Evolutionary conservation across 148 eudicot genomes (phyloP).

Genomic region (Vaccinium macrocarpon): DNA sequence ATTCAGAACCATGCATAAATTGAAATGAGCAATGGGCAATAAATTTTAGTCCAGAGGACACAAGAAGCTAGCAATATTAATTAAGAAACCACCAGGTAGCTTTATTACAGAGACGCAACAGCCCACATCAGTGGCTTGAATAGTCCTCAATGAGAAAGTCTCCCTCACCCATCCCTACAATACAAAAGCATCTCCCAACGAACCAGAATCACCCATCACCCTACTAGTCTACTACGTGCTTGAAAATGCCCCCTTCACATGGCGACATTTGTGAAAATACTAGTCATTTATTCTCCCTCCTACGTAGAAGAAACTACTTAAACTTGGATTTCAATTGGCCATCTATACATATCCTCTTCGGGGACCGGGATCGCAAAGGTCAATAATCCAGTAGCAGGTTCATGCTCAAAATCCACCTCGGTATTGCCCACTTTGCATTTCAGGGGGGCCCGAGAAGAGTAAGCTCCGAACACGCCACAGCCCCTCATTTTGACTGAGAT

Average conservation of each 20-base stretch:
- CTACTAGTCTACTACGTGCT: neutral
- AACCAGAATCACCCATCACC: constrained; percentile 5
- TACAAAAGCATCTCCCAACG: neutral
- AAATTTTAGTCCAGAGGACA: neutral
- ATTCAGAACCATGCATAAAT: neutral
- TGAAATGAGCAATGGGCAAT: too few relatives aligned
- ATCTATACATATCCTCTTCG: constrained; percentile 65
- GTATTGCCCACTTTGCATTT: constrained; percentile 46
- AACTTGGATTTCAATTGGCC: constrained; percentile 64
- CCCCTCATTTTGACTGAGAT: constrained; percentile 67
- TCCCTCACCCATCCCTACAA: neutral
- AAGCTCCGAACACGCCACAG: constrained; percentile 74
- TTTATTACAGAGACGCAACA: neutral
- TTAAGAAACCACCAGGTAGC: neutral
- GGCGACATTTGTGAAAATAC: neutral
- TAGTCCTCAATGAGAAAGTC: neutral
- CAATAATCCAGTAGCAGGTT: constrained; percentile 44
- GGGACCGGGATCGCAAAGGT: constrained; percentile 61
- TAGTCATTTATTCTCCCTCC: neutral
- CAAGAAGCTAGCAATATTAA: neutral
- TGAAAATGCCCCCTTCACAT: neutral
- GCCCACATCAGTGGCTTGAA: neutral
- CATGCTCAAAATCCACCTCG: constrained; percentile 47
- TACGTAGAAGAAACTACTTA: constrained; percentile 21
- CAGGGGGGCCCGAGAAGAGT: constrained; percentile 61